phyloP scores from a whole-genome alignment of 352 stramenopile species.

The Phytophthora pisi region DNA sequence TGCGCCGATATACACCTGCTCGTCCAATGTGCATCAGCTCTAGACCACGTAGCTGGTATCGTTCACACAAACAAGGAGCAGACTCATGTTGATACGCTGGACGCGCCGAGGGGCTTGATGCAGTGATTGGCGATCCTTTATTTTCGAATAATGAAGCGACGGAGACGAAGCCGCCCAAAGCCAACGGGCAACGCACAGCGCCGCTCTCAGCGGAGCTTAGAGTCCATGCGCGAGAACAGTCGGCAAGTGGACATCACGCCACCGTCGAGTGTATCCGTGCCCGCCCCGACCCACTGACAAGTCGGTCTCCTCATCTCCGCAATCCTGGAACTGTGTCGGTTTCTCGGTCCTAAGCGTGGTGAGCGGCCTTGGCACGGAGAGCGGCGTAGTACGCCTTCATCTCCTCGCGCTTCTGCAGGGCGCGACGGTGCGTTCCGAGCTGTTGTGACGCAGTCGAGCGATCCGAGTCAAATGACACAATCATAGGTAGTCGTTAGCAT shows the following conservation, averaged over 20 bases:
- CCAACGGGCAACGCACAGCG: slow-evolving; percentile 23
- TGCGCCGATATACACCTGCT: not conserved
- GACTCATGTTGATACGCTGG: slow-evolving; percentile 10
- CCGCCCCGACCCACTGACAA: slow-evolving; percentile 34
- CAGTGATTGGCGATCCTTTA: slow-evolving; percentile 77
- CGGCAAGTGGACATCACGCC: slow-evolving; percentile 36
- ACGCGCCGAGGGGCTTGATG: slow-evolving; percentile 37
- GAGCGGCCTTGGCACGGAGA: slow-evolving; percentile 95
- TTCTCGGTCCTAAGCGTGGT: slow-evolving; percentile 59
- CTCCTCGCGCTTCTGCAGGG: slow-evolving; percentile 98
- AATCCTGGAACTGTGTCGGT: slow-evolving; percentile 55
- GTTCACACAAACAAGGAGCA: slow-evolving; percentile 12
- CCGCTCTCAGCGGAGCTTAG: slow-evolving; percentile 26
- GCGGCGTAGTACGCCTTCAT: slow-evolving; percentile 98
- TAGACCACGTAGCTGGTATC: not conserved
- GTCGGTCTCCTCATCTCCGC: slow-evolving; percentile 38
- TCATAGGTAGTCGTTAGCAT: slow-evolving; percentile 29
- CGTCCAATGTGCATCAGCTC: no score
- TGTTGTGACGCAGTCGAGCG: slow-evolving; percentile 37
- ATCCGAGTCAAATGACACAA: slow-evolving; percentile 6
- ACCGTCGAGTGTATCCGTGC: slow-evolving; percentile 31
- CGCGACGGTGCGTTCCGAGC: slow-evolving; percentile 98
- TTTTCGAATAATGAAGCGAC: slow-evolving; percentile 82
- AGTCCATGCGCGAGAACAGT: slow-evolving; percentile 24
- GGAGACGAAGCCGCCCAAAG: slow-evolving; percentile 35